Evolutionary conservation across 495 filamentous ascomycete species (phyloP), one percentile per base, ranked within the genome.

Genomic region (Xylaria nigripes): DNA sequence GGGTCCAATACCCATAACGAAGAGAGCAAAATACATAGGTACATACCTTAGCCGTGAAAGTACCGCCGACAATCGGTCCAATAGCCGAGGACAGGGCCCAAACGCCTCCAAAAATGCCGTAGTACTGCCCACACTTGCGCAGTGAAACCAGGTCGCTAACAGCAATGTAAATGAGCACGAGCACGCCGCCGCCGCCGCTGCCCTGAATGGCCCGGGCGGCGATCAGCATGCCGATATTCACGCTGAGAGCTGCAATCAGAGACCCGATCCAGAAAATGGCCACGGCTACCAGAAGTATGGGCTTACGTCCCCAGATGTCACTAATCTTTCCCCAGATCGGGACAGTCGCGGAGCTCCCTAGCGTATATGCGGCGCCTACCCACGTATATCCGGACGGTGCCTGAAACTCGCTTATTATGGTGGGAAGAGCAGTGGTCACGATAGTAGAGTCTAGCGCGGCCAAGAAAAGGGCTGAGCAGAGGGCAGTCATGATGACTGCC

Each of bases 221-320:
- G 41, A 95, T 77, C 50, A 93, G 73, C 80, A 89, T 87, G 22
- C 77, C 76, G 48, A 92, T 79, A 54, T 75, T 86, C 41, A 76
- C 73, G 21, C 83, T 77, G 43, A 88, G 58, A 1, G 78, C 89
- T 48, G 85, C 84, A 22, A 93, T 74, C 46, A 92, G 68, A 61
- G 83, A 87, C 4, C 83, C 87, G 24, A 89, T 67, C 55, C 90
- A 81, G 73, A 94, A 95, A 24, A 86, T 67, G 18, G 76, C 67
- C 32, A 85, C 86, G 24, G 87, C 86, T 8, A 82, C 51, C 22
- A 95, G 71, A 34, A 93, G 73, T 36, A 91, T 81, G 5, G 79
- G 81, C 62, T 93, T 95, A 32, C 89, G 80, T 0, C 89, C 89
- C 76, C 82, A 93, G 54, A 93, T 90, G 58, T 93, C 89, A 61